Base-by-base conservation (phyloP, 2,329 filamentous ascomycete genomes). In the Trichoderma simmonsii region DNA sequence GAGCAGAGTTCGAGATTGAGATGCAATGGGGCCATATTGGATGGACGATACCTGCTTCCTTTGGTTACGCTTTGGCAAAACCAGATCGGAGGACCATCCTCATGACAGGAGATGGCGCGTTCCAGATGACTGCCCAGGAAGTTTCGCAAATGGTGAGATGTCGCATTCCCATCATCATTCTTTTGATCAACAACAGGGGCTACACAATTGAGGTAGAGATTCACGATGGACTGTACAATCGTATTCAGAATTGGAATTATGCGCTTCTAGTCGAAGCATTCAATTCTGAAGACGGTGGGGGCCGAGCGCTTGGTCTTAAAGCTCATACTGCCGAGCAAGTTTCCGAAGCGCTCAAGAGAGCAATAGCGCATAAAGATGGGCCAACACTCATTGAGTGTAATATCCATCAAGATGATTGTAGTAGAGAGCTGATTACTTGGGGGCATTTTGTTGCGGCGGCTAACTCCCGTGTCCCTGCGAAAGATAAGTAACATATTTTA, bases 1-100 rank as follows among this genome's bases (percentile, higher is more conserved):
- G 71, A 39, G 68, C 71, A 36, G 64, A 70, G 21, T 73, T 73
- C 34, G 68, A 73, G 68, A 73, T 73, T 64, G 68, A 73, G 65
- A 73, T 73, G 72, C 72, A 73, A 59, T 73, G 68, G 72, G 72
- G 72, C 56, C 72, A 73, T 64, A 73, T 73, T 51, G 72, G 68
- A 43, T 73, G 72, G 72, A 63, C 72, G 30, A 71, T 73, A 56
- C 72, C 72, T 14, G 68, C 72, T 63, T 73, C 72, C 14, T 68
- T 73, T 28, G 72, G 72, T 59, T 51, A 51, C 43, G 43, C n/a
- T 21, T 2, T 51, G 8, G 43, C 43, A 51, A 51, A 51, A 21
- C 43, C 43, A 21, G 43, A 21, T 9, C 12, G 43, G n/a, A 51
- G 43, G 9, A 21, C 43, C n/a, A 51, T 51, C 34, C 67, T 73